Base-by-base conservation (phyloP, 176 grass and related monocot genomes). In the Ananas comosus region DNA sequence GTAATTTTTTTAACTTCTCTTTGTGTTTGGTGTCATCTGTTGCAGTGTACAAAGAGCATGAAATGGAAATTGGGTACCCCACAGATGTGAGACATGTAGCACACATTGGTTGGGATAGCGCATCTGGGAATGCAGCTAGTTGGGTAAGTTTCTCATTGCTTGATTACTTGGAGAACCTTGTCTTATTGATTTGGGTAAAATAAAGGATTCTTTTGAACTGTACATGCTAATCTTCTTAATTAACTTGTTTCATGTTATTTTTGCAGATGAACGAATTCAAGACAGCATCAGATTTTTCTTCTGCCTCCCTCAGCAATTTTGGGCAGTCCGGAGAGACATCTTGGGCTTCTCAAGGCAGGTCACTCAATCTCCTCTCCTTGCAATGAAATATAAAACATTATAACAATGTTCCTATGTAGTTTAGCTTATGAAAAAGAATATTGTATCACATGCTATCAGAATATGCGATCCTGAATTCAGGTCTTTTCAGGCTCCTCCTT, bases 31-130 rank as follows among this genome's bases (percentile, higher is more conserved):
- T 12, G 24, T 24, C 48, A 48, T 58, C 28, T 12, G 23, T 67
- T 57, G 47, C 84, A 90, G 94, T 61, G 16, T 78, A 90, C 13
- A 97, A 97, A 82, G 89, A 93, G 16, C 89, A 90, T 27, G 87
- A 93, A 54, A 88, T 99, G 89, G 86, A 93, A 79, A 99, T 99
- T 23, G 94, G 94, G 13, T 87, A 81, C 69, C 94, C 94, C 48
- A 99, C 87, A 64, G 87, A 99, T 78, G 94, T 99, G 65, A 89
- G 83, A 77, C 94, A 90, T 69, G 84, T 99, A 53, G 81, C 94
- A 70, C 94, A 99, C 82, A 90, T 99, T 70, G 89, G 94, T 53
- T 81, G 83, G 77, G 83, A 85, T 51, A 84, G 82, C 14, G 64
- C 82, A 59, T 80, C 66, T 71, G 86, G 73, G 23, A 83, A 70